These are phyloP conservation scores for Dryadomyces quercivorus DNA, from an alignment of 2,329 filamentous ascomycete genomes.

Conservation along the genomic window DNA sequence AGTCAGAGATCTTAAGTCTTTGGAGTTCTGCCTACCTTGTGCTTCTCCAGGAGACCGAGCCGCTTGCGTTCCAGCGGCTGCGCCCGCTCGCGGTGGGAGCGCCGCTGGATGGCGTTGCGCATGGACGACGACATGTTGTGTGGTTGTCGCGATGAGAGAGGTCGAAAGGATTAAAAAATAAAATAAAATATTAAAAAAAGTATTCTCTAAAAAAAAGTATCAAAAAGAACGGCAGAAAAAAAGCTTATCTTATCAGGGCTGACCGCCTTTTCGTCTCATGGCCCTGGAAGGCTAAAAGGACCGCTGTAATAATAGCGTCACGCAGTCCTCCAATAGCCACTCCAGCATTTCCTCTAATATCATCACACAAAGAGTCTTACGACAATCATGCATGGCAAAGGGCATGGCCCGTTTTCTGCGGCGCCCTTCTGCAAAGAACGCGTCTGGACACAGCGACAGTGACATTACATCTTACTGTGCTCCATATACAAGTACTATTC, in stretches of 20 bases:
- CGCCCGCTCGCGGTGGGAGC: conserved; percentile 75
- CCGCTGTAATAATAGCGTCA: not conserved
- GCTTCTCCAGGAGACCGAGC: conserved; percentile 89
- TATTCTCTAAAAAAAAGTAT: not conserved
- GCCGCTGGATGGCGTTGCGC: conserved; percentile 18
- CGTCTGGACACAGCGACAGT: no score
- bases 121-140: conserved; percentile 14
- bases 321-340: not conserved
- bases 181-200: not conserved
- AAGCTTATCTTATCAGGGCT: not conserved
- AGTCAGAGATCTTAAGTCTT: no score
- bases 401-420: no score
- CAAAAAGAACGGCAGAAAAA: not conserved
- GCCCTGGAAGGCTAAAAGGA: no score
- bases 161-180: not conserved
- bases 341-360: no score
- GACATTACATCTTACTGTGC: no score
- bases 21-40: conserved; percentile 50
- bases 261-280: not conserved
- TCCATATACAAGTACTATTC: no score
- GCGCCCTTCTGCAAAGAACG: no score
- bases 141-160: not conserved
- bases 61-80: conserved; percentile 74
- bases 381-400: no score
- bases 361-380: no score